These are phyloP conservation scores for Graphiopsis chlorocephala DNA, from an alignment of 2,329 filamentous ascomycete species.

Conservation along the genomic window DNA sequence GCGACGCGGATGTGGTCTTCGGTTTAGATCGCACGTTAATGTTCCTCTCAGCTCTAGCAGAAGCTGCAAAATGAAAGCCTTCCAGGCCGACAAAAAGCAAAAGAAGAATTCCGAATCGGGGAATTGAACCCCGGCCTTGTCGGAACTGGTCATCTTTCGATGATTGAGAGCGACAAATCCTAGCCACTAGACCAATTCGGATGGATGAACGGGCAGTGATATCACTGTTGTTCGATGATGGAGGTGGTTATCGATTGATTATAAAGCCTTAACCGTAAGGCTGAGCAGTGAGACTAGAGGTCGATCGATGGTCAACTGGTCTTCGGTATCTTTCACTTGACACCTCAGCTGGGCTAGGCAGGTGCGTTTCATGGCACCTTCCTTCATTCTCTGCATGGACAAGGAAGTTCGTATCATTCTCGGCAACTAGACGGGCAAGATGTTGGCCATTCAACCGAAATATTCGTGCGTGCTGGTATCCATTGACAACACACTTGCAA, in stretches of 20 bases:
- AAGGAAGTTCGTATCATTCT: not conserved
- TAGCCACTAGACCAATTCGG: constrained; percentile 10
- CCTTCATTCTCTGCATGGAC: not conserved
- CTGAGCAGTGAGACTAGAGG: not conserved
- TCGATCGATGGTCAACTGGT: not conserved
- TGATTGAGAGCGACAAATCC: constrained; percentile 10
- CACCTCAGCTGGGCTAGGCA: not conserved
- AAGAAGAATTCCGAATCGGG: not conserved
- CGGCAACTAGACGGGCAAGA: not conserved
- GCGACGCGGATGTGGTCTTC: not conserved
- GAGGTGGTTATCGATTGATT: not conserved
- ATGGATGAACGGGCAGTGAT: not conserved
- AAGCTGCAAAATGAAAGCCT: not conserved
- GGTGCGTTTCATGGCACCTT: not conserved
- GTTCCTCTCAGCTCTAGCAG: not conserved
- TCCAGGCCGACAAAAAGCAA: not conserved
- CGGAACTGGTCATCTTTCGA: constrained; percentile 1
- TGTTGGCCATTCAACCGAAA: not conserved
- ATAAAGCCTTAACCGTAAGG: not conserved
- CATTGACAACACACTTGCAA: not conserved
- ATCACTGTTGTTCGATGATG: not conserved
- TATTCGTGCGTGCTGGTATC: not conserved
- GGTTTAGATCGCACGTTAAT: not conserved
- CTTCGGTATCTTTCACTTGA: not conserved
- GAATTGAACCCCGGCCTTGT: constrained; percentile 11